A percentile compares a stretch with the other conserved stretches of the same genome.
phyloP scores from a whole-genome alignment of 345 rosid genomes.

The Arabis hirsuta region DNA sequence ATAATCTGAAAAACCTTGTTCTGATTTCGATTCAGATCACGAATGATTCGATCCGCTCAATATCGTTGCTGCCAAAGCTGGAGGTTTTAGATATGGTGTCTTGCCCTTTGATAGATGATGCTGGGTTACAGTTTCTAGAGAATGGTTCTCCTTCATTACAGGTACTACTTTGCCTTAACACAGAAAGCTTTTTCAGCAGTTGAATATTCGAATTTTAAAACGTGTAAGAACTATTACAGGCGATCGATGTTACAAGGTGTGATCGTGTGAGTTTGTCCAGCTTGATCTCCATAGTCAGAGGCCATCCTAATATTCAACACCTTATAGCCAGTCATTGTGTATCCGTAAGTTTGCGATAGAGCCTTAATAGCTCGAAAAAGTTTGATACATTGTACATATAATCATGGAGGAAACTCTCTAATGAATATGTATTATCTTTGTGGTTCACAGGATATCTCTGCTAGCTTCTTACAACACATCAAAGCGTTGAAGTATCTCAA shows the following conservation, averaged over 20 bases:
- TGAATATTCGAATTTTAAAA: background rate
- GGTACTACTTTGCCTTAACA: slow-evolving; percentile 49
- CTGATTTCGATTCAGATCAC: slow-evolving; percentile 60
- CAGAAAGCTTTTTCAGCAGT: background rate
- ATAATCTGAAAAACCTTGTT: background rate
- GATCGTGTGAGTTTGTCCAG: slow-evolving; percentile 63
- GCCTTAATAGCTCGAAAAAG: background rate
- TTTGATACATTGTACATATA: too few relatives aligned
- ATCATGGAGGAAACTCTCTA: background rate
- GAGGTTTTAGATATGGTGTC: slow-evolving; percentile 64
- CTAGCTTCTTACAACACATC: slow-evolving; percentile 45
- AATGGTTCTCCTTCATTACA: slow-evolving; percentile 65
- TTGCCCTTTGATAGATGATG: slow-evolving; percentile 69
- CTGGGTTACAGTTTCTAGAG: slow-evolving; percentile 63
- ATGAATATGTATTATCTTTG: background rate
- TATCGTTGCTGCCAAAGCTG: slow-evolving; percentile 64
- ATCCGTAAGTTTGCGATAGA: slow-evolving; percentile 54
- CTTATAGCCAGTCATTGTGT: slow-evolving; percentile 69
- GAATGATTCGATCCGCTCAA: slow-evolving; percentile 65
- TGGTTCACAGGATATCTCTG: slow-evolving; percentile 60
- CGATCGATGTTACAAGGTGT: slow-evolving; percentile 78
- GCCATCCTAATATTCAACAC: slow-evolving; percentile 61
- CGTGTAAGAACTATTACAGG: slow-evolving; percentile 45
- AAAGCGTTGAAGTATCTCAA: slow-evolving; percentile 65
- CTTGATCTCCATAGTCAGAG: slow-evolving; percentile 53